Evolutionary conservation across 352 stramenopile genomes (phyloP), one percentile per base, ranked within the genome.

Genomic region (Phytophthora sojae): DNA sequence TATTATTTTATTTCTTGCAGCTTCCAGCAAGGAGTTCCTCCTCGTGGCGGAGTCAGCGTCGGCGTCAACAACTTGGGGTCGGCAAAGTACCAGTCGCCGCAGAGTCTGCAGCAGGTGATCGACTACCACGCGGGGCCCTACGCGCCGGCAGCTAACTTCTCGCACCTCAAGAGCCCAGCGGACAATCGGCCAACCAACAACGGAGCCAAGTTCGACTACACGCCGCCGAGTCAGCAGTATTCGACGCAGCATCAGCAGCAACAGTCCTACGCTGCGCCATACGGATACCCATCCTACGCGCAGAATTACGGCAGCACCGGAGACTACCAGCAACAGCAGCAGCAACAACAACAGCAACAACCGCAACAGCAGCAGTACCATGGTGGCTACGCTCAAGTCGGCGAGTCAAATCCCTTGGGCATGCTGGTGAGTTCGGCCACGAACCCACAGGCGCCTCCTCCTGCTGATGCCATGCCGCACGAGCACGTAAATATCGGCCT

Each of bases 361-460:
- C 67, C 74, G 26, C 73, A 69, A 51, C 71, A 73, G 35, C 75
- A 83, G 26, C 70, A 79, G 21, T 80, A 77, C 37, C 65, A 78
- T 67, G 67, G 63, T 35, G 66, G 50, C 32, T 81, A 83, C 35
- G 63, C 62, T 44, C 59, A 71, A 39, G 74, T 70, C 1, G 61
- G 71, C 14, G 69, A 82, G 21, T 60, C 67, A 30, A 84, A 85
- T 61, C 64, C 81, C 12, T 70, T 89, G 17, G 81, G 81, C 1
- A 87, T 88, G 77, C 56, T 89, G 23, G 81, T 89, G 60, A 88
- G 75, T 50, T 89, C 81, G 1, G 79, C 81, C 29, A 89, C 81
- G 51, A 83, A 86, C 30, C 39, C 65, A 26, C 75, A 79, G 35
- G 62, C 65, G 4, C 65, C 79, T 42, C 71, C 68, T 47, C 15